Evolutionary conservation across 176 grass and related monocot species (phyloP).

Genomic region (Juncus inflexus): DNA sequence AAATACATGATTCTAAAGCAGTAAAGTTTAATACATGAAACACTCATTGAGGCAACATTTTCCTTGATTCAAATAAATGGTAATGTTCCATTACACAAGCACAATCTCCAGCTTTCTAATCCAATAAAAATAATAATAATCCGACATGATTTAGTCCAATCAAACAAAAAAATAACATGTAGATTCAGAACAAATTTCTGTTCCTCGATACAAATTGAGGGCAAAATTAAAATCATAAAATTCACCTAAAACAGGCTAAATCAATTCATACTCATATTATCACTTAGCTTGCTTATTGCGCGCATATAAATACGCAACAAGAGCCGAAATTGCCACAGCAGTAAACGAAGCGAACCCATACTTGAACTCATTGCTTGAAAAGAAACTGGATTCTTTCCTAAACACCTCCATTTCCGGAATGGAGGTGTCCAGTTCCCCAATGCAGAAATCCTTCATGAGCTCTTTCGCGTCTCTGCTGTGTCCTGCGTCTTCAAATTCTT

Average conservation of each 20-base stretch:
- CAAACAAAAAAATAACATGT: no score
- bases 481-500: slow-evolving; percentile 76
- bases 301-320: slow-evolving; percentile 44
- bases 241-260: not conserved
- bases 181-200: not conserved
- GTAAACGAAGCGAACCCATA: slow-evolving; percentile 48
- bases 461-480: slow-evolving; percentile 67
- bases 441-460: slow-evolving; percentile 70
- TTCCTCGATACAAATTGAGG: not conserved
- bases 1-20: no score
- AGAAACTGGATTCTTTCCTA: slow-evolving; percentile 43
- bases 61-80: no score
- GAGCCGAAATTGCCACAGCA: slow-evolving; percentile 42
- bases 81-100: no score
- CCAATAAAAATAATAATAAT: no score
- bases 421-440: slow-evolving; percentile 60
- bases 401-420: slow-evolving; percentile 71
- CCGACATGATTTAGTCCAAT: no score
- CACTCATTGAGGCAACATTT: no score
- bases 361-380: slow-evolving; percentile 24
- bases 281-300: slow-evolving; percentile 43
- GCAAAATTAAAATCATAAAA: not conserved
- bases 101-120: no score
- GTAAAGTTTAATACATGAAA: no score
- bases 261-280: no score